A percentile compares a stretch with the other conserved stretches of the same genome.
Conservation (phyloP, 208 protist genomes). For the Zelonia costaricensis region DNA sequence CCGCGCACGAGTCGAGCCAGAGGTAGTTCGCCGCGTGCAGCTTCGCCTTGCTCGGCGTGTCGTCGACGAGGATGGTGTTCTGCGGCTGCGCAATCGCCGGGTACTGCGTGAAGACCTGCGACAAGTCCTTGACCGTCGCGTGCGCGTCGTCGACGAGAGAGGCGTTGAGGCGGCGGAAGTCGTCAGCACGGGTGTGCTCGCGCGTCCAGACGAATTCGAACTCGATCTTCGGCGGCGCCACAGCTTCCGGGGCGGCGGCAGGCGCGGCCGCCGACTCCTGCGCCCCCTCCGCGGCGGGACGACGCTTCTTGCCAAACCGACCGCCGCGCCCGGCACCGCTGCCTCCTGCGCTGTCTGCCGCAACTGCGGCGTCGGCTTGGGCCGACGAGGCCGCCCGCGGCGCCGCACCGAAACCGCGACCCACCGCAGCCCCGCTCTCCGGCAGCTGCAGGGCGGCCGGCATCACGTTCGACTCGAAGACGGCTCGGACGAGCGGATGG, state of each 20-base stretch:
- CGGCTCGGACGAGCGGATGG: slow-evolving; percentile 67
- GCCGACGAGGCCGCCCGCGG: not conserved
- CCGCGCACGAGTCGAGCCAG: slow-evolving; percentile 80
- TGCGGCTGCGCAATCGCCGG: slow-evolving; percentile 58
- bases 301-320: slow-evolving; percentile 18
- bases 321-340: not conserved
- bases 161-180: slow-evolving; percentile 71
- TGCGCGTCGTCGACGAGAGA: slow-evolving; percentile 60
- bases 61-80: slow-evolving; percentile 86
- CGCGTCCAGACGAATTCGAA: slow-evolving; percentile 89
- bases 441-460: not conserved
- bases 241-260: not conserved
- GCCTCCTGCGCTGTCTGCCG: not conserved
- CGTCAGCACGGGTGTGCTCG: slow-evolving; percentile 82
- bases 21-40: slow-evolving; percentile 78
- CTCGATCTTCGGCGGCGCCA: slow-evolving; percentile 10
- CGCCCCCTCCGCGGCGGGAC: not conserved
- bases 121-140: slow-evolving; percentile 86
- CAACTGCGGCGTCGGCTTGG: not conserved
- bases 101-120: slow-evolving; percentile 57
- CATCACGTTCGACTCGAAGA: slow-evolving; percentile 42
- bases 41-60: slow-evolving; percentile 88
- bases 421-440: no score
- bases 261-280: not conserved
- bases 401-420: no score